Conservation (phyloP, 176 grass and related monocot genomes). For the Aechmea fasciata region DNA sequence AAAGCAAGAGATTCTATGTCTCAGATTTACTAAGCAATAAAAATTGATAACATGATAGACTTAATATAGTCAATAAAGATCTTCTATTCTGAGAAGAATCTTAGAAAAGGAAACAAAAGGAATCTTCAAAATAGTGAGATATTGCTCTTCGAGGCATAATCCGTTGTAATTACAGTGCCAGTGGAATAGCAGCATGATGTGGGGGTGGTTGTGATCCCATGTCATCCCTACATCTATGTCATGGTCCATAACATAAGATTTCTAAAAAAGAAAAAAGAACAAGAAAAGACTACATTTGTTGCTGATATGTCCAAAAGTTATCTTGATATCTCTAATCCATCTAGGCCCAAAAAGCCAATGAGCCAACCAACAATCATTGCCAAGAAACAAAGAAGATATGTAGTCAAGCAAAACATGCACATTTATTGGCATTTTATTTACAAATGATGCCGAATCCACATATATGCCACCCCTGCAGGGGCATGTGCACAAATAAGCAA, state of each 20-base stretch:
- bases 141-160: too few relatives aligned
- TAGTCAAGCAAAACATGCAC: not conserved
- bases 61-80: not conserved
- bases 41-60: conserved; percentile 3
- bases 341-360: not conserved
- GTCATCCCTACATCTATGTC: too few relatives aligned
- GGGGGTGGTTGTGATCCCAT: too few relatives aligned
- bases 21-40: not conserved
- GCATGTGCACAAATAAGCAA: too few relatives aligned
- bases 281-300: too few relatives aligned
- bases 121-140: too few relatives aligned
- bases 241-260: not conserved
- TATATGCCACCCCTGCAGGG: too few relatives aligned
- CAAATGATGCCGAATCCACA: not conserved
- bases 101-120: not conserved
- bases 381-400: not conserved
- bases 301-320: too few relatives aligned
- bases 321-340: not conserved
- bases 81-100: not conserved
- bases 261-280: conserved; percentile 2
- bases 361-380: not conserved
- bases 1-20: conserved; percentile 10
- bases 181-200: too few relatives aligned
- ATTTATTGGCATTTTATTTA: not conserved
- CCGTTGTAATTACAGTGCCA: too few relatives aligned